These are phyloP conservation scores for Huiozyma naganishii DNA, from an alignment of 805 yeast genomes.

Conservation along the genomic window DNA sequence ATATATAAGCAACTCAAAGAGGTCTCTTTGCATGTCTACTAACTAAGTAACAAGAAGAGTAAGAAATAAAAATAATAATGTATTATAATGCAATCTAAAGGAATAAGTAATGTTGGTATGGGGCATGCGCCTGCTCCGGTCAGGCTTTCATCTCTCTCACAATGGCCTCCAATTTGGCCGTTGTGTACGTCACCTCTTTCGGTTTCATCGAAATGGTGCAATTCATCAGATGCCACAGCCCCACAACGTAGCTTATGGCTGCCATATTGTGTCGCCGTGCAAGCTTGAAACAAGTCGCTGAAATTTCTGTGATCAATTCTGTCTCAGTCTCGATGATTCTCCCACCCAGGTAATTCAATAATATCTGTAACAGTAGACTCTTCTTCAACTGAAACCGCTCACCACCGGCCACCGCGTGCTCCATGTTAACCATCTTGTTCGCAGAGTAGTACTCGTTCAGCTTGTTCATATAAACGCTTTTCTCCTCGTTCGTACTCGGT, in stretches of 20 bases:
- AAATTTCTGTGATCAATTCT: slow-evolving; percentile 16
- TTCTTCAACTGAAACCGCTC: slow-evolving; percentile 16
- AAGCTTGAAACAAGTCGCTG: slow-evolving; percentile 21
- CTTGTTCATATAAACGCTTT: slow-evolving; percentile 9
- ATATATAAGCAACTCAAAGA: slow-evolving; percentile 1
- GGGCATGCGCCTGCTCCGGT: not conserved
- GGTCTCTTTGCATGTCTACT: not conserved
- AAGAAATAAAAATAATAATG: no score
- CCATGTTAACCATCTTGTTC: slow-evolving; percentile 10
- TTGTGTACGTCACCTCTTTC: slow-evolving; percentile 21
- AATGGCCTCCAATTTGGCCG: slow-evolving; percentile 16
- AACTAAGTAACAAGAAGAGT: not conserved
- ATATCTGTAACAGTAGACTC: slow-evolving; percentile 15
- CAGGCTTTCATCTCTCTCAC: slow-evolving; percentile 4
- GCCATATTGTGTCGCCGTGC: slow-evolving; percentile 15
- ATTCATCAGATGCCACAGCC: slow-evolving; percentile 26
- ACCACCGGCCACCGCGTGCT: not conserved
- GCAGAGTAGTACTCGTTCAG: slow-evolving; percentile 13
- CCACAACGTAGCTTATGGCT: slow-evolving; percentile 17
- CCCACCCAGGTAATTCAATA: slow-evolving; percentile 24
- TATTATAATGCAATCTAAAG: no score
- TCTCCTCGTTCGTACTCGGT: slow-evolving; percentile 18
- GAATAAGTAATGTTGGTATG: no score
- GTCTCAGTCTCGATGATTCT: slow-evolving; percentile 23
- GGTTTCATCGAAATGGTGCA: slow-evolving; percentile 24